Base-by-base conservation (phyloP, 192 early-diverging fungal species). In the Diversispora epigaea region DNA sequence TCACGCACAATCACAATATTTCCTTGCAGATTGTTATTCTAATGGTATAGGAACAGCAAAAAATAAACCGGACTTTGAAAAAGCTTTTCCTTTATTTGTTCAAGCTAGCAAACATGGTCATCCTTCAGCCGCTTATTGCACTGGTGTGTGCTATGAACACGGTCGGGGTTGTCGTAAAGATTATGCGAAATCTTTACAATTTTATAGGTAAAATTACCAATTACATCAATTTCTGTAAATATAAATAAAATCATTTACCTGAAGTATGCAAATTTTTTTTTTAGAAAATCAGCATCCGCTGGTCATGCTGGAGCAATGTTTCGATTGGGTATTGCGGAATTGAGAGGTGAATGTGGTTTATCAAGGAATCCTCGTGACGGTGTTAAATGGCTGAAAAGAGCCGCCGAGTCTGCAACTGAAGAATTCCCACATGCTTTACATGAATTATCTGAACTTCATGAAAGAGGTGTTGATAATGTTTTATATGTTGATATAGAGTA, bases 301-400 rank as follows among this genome's bases (percentile, higher is more conserved):
- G 90, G 87, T 52, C 88, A 93, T 78, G 82, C 87, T 41, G 90
- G 89, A 11, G 84, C 88, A 32, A 87, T 88, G 87, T 90, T 86
- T 79, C 80, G 87, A 75, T 65, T 90, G 17, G 88, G 88, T 19
- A 82, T 90, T 14, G 87, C 86, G 9, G 84, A 85, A 45, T 74
- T 90, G 4, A 86, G 86, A 68, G 86, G 89, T 19, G 86, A 89
- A 65, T 80, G 89, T 11, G 83, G 84, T 3, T 50, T 90, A 14
- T 73, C 79, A 14, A 79, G 76, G 40, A 88, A 87, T 25, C 78
- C 83, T 46, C 84, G 88, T 10, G 86, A 89, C 58, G 89, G 89
- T 19, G 82, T 85, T 49, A 86, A 89, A 76, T 90, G 85, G 84
- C 78, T 87, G 21, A 88, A 88, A 70, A 73, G 84, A 75, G 83